Base-by-base conservation (phyloP, 495 filamentous ascomycete genomes). In the Wilcoxina mikolae region DNA sequence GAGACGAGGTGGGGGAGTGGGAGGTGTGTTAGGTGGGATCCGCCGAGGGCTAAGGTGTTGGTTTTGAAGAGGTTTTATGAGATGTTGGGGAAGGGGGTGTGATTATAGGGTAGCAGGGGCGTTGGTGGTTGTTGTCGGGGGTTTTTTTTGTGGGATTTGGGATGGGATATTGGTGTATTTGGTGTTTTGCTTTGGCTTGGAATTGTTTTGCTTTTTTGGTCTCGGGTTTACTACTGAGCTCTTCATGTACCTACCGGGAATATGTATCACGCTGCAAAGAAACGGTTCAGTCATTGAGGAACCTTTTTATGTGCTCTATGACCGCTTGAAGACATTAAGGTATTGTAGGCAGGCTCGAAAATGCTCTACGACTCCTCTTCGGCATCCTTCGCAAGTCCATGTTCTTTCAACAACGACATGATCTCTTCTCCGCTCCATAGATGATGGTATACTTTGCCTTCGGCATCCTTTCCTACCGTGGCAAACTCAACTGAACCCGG, bases 361-460 rank as follows among this genome's bases (percentile, higher is more conserved):
- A 7, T 10, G 39, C 39, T 49, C 46, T 49, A 49, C 49, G 28
- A 52, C 68, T 94, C 87, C 47, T 78, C 73, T 64, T 79, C 81
- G 67, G 89, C 82, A 48, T 82, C 77, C 76, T 94, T 95, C 53
- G 87, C 93, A 68, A 99, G 68, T 65, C 87, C 87, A 67, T 96
- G 89, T 74, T 96, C 87, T 73, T 84, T 90, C 63, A 99, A 72
- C 67, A 99, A 75, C 39, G 86, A 80, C 65, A 83, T 88, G 65
- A 99, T 99, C 75, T 95, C 91, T 59, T 96, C 90, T 41, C 88
- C 93, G 64, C 76, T 87, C 91, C 91, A 99, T 60, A 99, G 74
- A 67, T 91, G 86, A 69, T 99, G 91, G 76, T 95, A 96, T 64
- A 96, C 84, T 74, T 90, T 89, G 58, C 91, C 91, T 60, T 84